A percentile compares a stretch with the other conserved stretches of the same genome.
These are phyloP conservation scores for Diutina mesorugosa DNA, from an alignment of 1,139 yeast genomes.

Conservation along the genomic window DNA sequence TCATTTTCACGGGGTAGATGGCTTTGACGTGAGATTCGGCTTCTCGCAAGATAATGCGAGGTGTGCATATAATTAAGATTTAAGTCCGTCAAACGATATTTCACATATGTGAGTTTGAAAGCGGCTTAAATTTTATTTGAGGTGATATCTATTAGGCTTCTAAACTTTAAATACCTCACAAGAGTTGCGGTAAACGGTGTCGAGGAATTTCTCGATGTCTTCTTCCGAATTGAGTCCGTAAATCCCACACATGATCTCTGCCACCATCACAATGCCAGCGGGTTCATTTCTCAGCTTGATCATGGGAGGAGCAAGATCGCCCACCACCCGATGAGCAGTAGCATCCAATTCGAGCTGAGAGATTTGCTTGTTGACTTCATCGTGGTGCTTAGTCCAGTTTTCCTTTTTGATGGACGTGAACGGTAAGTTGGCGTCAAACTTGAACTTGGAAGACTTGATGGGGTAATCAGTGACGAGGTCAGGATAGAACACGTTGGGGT, in stretches of 20 bases:
- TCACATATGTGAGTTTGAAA: neutral
- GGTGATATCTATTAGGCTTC: neutral
- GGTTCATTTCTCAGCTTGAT: conserved; percentile 89
- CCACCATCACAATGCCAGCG: conserved; percentile 69
- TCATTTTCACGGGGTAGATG: neutral
- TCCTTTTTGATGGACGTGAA: conserved; percentile 57
- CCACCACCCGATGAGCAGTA: conserved; percentile 9
- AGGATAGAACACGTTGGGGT: conserved; percentile 48
- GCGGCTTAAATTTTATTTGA: neutral
- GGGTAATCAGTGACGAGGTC: conserved; percentile 5
- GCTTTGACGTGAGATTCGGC: neutral
- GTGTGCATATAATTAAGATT: neutral
- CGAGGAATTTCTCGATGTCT: conserved; percentile 41
- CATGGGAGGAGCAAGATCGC: conserved; percentile 35
- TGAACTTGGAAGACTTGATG: conserved; percentile 7
- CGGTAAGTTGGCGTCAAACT: conserved; percentile 38
- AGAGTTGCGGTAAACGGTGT: conserved; percentile 53
- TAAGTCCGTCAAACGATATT: neutral
- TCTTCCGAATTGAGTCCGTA: conserved; percentile 19
- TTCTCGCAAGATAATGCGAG: neutral
- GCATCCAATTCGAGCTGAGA: conserved; percentile 3
- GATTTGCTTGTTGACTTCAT: conserved; percentile 3
- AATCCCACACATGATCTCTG: conserved; percentile 58
- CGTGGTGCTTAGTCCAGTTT: conserved; percentile 23
- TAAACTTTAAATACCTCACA: conserved; percentile 33